Evolutionary conservation across 2,329 filamentous ascomycete species (phyloP).

Genomic region (Rhexocercosporidium sp.): DNA sequence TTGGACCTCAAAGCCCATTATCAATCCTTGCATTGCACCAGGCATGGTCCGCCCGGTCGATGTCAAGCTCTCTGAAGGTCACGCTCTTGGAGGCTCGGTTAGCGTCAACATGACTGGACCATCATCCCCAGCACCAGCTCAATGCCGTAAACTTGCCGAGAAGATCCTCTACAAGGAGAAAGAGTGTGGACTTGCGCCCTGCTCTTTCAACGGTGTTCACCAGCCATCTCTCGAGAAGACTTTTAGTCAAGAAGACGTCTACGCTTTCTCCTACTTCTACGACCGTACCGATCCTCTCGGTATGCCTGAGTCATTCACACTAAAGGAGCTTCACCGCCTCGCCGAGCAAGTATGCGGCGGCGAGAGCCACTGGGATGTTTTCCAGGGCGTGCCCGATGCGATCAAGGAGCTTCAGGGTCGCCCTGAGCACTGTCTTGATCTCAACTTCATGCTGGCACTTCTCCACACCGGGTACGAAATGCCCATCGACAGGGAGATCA

Average conservation of each 20-base stretch:
- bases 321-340: slow-evolving; percentile 87
- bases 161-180: slow-evolving; percentile 88
- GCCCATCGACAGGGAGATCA: slow-evolving; percentile 94
- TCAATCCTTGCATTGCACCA: slow-evolving; percentile 86
- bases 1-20: slow-evolving; percentile 74
- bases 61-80: slow-evolving; percentile 70
- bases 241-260: slow-evolving; percentile 88
- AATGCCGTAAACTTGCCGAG: slow-evolving; percentile 90
- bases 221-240: slow-evolving; percentile 93
- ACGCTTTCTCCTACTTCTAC: slow-evolving; percentile 98
- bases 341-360: slow-evolving; percentile 85
- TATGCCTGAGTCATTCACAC: slow-evolving; percentile 97
- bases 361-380: slow-evolving; percentile 78
- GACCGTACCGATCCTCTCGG: slow-evolving; percentile 92
- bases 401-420: slow-evolving; percentile 79
- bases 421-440: slow-evolving; percentile 90
- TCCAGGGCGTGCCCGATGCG: slow-evolving; percentile 76
- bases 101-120: slow-evolving; percentile 91
- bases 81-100: slow-evolving; percentile 66
- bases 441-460: slow-evolving; percentile 95
- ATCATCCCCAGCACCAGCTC: slow-evolving; percentile 72
- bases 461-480: slow-evolving; percentile 97
- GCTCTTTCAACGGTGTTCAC: slow-evolving; percentile 97
- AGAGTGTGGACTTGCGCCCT: slow-evolving; percentile 83
- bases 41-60: slow-evolving; percentile 77